These are phyloP conservation scores for Curvularia lunata DNA, from an alignment of 2,329 filamentous ascomycete species.

Conservation along the genomic window DNA sequence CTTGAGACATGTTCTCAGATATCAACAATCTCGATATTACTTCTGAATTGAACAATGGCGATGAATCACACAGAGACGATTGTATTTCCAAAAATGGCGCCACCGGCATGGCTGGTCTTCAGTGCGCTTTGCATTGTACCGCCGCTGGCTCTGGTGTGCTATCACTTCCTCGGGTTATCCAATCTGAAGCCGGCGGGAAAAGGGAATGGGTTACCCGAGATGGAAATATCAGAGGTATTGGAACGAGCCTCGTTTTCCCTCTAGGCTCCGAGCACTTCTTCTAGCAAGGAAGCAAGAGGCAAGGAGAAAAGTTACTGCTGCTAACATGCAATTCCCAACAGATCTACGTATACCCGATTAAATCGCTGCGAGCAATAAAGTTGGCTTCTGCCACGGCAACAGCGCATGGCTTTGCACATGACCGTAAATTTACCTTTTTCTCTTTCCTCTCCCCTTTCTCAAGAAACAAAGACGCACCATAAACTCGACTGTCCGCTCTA, in stretches of 20 bases:
- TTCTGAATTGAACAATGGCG: not conserved
- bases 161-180: conserved; percentile 29
- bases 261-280: not conserved
- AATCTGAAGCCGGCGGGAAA: conserved; percentile 9
- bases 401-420: conserved; percentile 54
- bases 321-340: conserved; percentile 21
- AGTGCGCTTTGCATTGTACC: conserved; percentile 31
- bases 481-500: too few relatives aligned
- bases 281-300: not conserved
- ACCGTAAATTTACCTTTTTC: conserved; percentile 37
- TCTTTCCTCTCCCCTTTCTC: not conserved
- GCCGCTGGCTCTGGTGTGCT: conserved; percentile 17
- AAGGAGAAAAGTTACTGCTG: not conserved
- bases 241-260: conserved; percentile 1
- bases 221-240: conserved; percentile 39
- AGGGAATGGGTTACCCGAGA: not conserved
- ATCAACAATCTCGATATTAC: too few relatives aligned
- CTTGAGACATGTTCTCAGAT: too few relatives aligned
- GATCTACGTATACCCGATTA: conserved; percentile 58
- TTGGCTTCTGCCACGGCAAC: conserved; percentile 50
- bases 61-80: not conserved
- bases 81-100: conserved; percentile 11
- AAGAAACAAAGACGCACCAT: not conserved
- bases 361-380: conserved; percentile 52
- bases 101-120: conserved; percentile 30